Conservation (phyloP, 1,139 yeast species). For the Yamadazyma taylorii region DNA sequence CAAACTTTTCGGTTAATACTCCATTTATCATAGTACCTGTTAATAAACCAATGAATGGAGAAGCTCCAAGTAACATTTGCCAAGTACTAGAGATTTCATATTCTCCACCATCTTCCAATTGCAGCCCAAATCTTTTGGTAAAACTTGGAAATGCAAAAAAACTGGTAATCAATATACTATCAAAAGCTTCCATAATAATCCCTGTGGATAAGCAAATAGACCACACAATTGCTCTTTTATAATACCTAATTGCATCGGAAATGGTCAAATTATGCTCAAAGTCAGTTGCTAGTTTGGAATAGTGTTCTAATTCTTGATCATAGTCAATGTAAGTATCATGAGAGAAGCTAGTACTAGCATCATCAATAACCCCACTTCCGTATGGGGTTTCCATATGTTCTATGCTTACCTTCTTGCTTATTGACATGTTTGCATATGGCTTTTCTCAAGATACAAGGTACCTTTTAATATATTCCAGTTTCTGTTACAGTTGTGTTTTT, state of each 20-base stretch:
- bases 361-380: constrained; percentile 4
- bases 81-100: constrained; percentile 21
- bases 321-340: constrained; percentile 1
- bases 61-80: constrained; percentile 22
- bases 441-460: too few species aligned
- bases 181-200: constrained; percentile 27
- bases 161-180: constrained; percentile 19
- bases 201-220: constrained; percentile 21
- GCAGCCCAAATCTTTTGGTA: constrained; percentile 19
- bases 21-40: constrained; percentile 22
- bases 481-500: too few species aligned
- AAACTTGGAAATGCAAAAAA: constrained; percentile 24
- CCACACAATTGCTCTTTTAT: constrained; percentile 21
- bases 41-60: constrained; percentile 20
- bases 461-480: too few species aligned
- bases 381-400: constrained; percentile 2
- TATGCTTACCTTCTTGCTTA: not conserved
- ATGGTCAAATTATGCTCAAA: constrained; percentile 18
- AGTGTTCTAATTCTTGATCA: not conserved
- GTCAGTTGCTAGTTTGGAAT: constrained; percentile 18
- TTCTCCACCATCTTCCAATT: constrained; percentile 17
- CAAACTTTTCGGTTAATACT: constrained; percentile 20
- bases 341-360: constrained; percentile 1
- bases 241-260: constrained; percentile 16
- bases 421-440: not conserved